Evolutionary conservation across 2,329 filamentous ascomycete genomes (phyloP).

Genomic region (Mariannaea elegans): DNA sequence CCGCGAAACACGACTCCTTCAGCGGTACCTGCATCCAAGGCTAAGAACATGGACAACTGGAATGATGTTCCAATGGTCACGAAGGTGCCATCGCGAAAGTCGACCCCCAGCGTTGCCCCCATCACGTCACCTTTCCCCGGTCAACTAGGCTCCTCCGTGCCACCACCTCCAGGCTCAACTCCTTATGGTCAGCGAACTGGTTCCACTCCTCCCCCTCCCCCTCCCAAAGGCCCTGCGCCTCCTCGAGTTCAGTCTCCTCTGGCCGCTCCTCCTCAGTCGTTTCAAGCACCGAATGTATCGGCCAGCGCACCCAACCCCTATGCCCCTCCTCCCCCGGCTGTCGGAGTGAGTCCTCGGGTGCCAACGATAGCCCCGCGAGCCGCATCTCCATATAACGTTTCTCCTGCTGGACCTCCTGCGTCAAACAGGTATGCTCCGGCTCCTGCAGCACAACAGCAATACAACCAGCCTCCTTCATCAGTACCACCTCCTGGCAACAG

Average conservation of each 20-base stretch:
- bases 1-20: conserved; percentile 73
- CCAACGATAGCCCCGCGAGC: conserved; percentile 75
- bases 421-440: conserved; percentile 80
- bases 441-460: conserved; percentile 63
- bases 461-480: conserved; percentile 53
- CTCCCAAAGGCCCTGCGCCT: conserved; percentile 80
- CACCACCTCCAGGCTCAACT: conserved; percentile 60
- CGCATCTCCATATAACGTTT: conserved; percentile 86
- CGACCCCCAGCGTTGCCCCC: conserved; percentile 75
- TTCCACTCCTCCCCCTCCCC: conserved; percentile 79
- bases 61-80: conserved; percentile 92
- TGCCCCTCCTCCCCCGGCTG: conserved; percentile 63
- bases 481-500: conserved; percentile 54
- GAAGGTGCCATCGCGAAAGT: conserved; percentile 72
- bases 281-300: conserved; percentile 55
- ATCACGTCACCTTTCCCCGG: conserved; percentile 81
- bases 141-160: conserved; percentile 65
- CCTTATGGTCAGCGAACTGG: conserved; percentile 69
- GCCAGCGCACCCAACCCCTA: conserved; percentile 69
- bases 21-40: conserved; percentile 72
- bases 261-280: conserved; percentile 60
- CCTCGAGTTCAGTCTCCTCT: conserved; percentile 79
- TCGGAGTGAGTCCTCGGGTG: conserved; percentile 69
- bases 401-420: conserved; percentile 74
- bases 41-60: conserved; percentile 82